Evolutionary conservation across 768 basidiomycete species (phyloP).

Genomic region (Mycena leptocephala): DNA sequence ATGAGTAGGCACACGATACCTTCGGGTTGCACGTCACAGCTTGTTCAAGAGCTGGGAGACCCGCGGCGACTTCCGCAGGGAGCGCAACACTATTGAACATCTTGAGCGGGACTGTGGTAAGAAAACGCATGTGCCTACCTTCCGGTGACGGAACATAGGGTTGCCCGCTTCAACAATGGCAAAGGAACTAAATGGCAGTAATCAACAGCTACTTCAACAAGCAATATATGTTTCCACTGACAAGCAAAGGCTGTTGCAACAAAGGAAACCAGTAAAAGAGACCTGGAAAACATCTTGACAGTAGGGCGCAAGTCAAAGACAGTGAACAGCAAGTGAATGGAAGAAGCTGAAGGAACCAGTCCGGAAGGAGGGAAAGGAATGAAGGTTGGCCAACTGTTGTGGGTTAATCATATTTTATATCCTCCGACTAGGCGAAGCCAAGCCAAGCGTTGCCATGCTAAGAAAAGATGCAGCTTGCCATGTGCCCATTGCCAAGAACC

Average conservation of each 20-base stretch:
- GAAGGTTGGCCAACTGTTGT: slow-evolving; percentile 3
- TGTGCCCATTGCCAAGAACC: neutral
- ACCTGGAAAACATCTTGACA: slow-evolving; percentile 37
- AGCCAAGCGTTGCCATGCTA: neutral
- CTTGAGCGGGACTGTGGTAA: neutral
- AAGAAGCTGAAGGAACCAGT: slow-evolving; percentile 39
- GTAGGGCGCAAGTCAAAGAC: slow-evolving; percentile 25
- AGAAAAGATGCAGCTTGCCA: neutral
- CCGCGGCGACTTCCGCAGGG: slow-evolving; percentile 44
- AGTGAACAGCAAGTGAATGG: slow-evolving; percentile 29
- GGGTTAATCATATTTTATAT: neutral
- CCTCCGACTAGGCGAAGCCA: neutral
- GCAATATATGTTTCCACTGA: neutral
- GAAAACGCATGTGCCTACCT: neutral
- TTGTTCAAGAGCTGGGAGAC: slow-evolving; percentile 36
- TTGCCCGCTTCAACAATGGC: slow-evolving; percentile 40
- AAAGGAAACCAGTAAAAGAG: slow-evolving; percentile 33
- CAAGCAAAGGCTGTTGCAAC: slow-evolving; percentile 30
- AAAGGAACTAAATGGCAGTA: slow-evolving; percentile 18
- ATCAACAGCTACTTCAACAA: neutral
- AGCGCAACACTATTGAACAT: slow-evolving; percentile 34
- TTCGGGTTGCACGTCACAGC: slow-evolving; percentile 42
- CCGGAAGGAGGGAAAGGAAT: slow-evolving; percentile 24
- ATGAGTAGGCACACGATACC: slow-evolving; percentile 9
- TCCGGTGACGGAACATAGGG: slow-evolving; percentile 48